Percentiles rank a stretch among this genome's conserved stretches.
phyloP scores from a whole-genome alignment of 2,329 filamentous ascomycete genomes.

The Verticillium zaregamsianum region DNA sequence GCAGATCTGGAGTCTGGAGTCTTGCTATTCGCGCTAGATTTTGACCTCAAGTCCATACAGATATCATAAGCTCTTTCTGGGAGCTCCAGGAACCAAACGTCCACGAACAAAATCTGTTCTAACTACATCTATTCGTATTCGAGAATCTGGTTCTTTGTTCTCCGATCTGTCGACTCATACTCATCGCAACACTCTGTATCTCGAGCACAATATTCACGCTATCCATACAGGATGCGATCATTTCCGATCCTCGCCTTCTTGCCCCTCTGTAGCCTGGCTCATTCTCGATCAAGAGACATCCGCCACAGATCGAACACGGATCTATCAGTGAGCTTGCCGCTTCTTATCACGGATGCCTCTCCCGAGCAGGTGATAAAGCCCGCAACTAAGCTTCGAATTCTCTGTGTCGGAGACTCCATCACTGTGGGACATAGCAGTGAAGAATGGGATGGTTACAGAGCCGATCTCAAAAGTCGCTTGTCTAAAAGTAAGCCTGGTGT shows the following conservation, averaged over 20 bases:
- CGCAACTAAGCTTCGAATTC: conserved; percentile 27
- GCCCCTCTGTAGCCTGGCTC: background rate
- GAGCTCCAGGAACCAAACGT: too few relatives aligned
- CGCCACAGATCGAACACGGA: background rate
- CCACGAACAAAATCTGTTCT: too few relatives aligned
- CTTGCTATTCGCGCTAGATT: too few relatives aligned
- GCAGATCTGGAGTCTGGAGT: too few relatives aligned
- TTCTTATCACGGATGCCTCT: background rate
- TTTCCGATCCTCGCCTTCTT: background rate
- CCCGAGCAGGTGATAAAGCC: conserved; percentile 13
- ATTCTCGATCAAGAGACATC: background rate
- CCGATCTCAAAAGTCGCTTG: conserved; percentile 20
- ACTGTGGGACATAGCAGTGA: conserved; percentile 26
- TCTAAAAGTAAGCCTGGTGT: conserved; percentile 16
- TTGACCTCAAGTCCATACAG: too few relatives aligned
- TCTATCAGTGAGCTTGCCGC: background rate
- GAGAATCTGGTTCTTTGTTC: background rate
- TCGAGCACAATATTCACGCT: too few relatives aligned
- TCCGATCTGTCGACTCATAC: too few relatives aligned
- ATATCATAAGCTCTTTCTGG: too few relatives aligned
- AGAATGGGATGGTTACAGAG: conserved; percentile 30
- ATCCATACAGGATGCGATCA: background rate
- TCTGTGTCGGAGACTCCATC: conserved; percentile 32
- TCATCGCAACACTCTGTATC: background rate
- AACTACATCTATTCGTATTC: too few relatives aligned